Conservation (phyloP, 345 rosid species). For the Syzygium jambos region DNA sequence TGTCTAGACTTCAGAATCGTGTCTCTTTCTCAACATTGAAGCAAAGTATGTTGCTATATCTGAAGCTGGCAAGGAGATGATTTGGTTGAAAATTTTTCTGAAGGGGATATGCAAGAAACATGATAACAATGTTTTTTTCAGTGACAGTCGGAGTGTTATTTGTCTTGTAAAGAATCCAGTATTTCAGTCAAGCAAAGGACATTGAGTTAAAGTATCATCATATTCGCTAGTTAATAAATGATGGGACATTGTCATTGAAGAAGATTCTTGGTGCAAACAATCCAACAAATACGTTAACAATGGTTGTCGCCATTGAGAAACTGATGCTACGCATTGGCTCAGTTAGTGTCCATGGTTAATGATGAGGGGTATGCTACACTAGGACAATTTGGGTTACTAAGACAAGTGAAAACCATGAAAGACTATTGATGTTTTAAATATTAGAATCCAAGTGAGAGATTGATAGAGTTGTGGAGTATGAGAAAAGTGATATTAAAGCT, state of each 20-base stretch:
- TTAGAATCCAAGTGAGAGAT: neutral
- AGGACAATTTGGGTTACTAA: neutral
- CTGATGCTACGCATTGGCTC: neutral
- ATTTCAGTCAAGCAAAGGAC: neutral
- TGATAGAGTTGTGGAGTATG: neutral
- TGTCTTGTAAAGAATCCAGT: neutral
- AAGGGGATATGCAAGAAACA: neutral
- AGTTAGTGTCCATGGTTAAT: neutral
- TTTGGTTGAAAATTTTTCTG: too few relatives aligned
- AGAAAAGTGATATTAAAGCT: neutral
- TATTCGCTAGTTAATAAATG: too few relatives aligned
- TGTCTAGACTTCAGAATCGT: neutral
- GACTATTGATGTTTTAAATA: neutral
- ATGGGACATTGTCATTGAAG: neutral
- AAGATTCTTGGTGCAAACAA: neutral
- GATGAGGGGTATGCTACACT: neutral
- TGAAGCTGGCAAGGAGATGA: neutral
- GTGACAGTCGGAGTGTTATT: too few relatives aligned
- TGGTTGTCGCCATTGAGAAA: neutral
- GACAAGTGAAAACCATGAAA: neutral
- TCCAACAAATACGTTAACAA: neutral
- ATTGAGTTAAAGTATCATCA: neutral
- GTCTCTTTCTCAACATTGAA: neutral
- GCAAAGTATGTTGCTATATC: neutral
- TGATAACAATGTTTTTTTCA: neutral